Base-by-base conservation (phyloP, 202 grass and related monocot genomes). In the Digitaria exilis region DNA sequence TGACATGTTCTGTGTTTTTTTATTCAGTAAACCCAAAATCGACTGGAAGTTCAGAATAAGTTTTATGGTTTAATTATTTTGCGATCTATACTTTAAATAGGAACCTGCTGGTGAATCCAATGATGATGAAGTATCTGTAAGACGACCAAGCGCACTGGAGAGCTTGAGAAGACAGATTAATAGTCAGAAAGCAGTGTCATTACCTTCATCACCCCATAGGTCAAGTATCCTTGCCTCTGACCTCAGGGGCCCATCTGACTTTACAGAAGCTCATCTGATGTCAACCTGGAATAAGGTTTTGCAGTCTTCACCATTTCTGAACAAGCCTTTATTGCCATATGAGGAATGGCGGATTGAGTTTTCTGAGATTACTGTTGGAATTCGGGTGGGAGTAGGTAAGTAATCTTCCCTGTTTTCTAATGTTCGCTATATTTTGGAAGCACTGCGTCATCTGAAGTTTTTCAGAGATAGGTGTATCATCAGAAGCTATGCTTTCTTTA, bases 351-450 rank as follows among this genome's bases (percentile, higher is more conserved):
- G 81, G 80, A 94, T 98, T 66, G 93, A 93, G 58, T 98, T 89
- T 72, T 96, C 96, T 76, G 96, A 98, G 85, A 87, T 98, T 71
- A 92, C 83, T 82, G 93, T 98, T 88, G 96, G 96, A 68, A 96
- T 88, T 62, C 96, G 96, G 68, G 96, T 98, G 52, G 96, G 96
- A 78, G 92, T 96, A 98, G 93, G 96, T 77, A 98, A 84, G 92
- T 91, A 35, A 24, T 46, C n/a, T 69, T 50, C 22, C 84, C 31
- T 85, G 29, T 50, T 78, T 8, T 65, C 31, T 65, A 73, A 69
- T 80, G n/a, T 71, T 32, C 75, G 57, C 49, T 78, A 30, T 73
- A 82, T 79, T 70, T 34, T 75, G 65, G 41, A 83, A 80, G 34
- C 50, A 21, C 18, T 71, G 31, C 18, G 3, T 62, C 78, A 67